Conservation (phyloP, 108 stramenopile species). For the Cyclotella baltica region DNA sequence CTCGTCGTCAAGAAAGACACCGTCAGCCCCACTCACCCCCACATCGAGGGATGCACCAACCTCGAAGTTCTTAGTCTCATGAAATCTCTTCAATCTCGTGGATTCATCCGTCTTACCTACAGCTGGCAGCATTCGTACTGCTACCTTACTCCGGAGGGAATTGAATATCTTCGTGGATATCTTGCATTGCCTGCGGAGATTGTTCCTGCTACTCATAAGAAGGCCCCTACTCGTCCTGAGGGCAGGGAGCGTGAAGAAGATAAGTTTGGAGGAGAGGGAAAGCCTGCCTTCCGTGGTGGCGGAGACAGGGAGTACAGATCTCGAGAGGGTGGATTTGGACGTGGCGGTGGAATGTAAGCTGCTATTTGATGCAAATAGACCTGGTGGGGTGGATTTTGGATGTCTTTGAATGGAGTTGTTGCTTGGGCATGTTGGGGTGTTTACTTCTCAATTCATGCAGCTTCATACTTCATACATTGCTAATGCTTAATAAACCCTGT, state of each 20-base stretch:
- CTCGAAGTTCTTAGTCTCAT: conserved; percentile 95
- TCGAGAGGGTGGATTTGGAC: conserved; percentile 84
- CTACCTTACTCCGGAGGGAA: conserved; percentile 96
- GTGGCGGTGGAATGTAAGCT: conserved; percentile 87
- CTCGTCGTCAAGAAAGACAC: conserved; percentile 98
- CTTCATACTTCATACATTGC: background rate
- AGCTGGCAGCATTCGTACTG: conserved; percentile 98
- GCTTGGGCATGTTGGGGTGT: background rate
- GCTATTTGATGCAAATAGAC: background rate
- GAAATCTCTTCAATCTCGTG: conserved; percentile 91
- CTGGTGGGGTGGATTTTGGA: background rate
- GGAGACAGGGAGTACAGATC: conserved; percentile 76
- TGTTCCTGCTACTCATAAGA: conserved; percentile 96
- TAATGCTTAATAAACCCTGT: background rate
- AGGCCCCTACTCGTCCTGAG: conserved; percentile 89
- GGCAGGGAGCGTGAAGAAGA: conserved; percentile 90
- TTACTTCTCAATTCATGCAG: background rate
- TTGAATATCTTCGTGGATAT: conserved; percentile 96
- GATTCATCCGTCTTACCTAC: conserved; percentile 93
- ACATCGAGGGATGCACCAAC: conserved; percentile 92
- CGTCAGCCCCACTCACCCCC: conserved; percentile 87
- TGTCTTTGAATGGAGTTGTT: background rate
- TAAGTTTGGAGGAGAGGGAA: conserved; percentile 69
- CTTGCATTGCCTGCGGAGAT: conserved; percentile 95
- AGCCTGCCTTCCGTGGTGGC: conserved; percentile 85